Evolutionary conservation across 106 monocot genomes (phyloP), one percentile per base, ranked within the genome.

Genomic region (Dioscorea alata): DNA sequence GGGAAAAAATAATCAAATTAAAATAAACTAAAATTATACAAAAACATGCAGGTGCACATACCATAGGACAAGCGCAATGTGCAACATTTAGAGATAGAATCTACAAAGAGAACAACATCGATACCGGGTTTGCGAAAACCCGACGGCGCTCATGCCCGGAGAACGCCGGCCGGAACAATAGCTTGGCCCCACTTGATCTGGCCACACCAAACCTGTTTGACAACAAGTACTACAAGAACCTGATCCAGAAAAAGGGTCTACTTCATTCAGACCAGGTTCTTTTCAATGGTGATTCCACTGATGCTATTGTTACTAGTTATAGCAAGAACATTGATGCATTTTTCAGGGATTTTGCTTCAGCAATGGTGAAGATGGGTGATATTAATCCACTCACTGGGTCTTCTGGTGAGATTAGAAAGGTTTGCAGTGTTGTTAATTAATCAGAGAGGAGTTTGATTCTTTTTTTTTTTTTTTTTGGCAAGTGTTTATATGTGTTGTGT

Each of bases 161-260:
- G 1, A 13, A 34, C 34, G 7, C 49, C 1, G 49, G 19, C 28
- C 54, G 52, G 33, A 23, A 65, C 65, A 8, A 12, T 18, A 65
- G 18, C 64, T 48, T 57, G 57, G 53, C 71, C 7, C 71, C 73
- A 0, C 73, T 73, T 4, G 73, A 73, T 49, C 50, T 67, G 4
- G 64, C 57, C 21, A 73, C 64, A 34, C 64, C 64, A n/a, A 57
- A 65, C 34, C 2, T 2, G 20, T 73, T 73, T 57, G 73, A 73
- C 73, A 73, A 73, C 73, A 57, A 65, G 33, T 73, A 73, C 64
- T 73, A 33, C 65, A 65, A 73, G 73, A 65, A 73, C 53, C 73
- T 73, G 8, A 25, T 73, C 4, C 5, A 33, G 57, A 73, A 65
- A 13, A 73, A 73, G 73, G 73, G 73, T 6, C 61, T 76, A 4